Evolutionary conservation across 208 protist genomes (phyloP).

Genomic region (Crithidia brevicula): DNA sequence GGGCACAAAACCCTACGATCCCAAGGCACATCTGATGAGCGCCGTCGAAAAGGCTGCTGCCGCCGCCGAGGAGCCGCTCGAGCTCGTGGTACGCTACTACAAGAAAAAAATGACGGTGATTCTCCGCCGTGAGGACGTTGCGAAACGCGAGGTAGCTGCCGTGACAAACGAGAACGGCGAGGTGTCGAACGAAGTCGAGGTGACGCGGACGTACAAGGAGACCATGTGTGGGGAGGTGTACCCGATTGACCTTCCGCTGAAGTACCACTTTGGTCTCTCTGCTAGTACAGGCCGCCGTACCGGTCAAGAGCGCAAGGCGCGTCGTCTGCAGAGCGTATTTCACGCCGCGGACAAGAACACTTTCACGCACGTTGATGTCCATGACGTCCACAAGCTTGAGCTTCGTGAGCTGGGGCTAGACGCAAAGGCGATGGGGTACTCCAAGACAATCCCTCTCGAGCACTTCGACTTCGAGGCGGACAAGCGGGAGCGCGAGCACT

Average conservation of each 20-base stretch:
- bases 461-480: slow-evolving; percentile 80
- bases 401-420: slow-evolving; percentile 75
- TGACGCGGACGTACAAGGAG: slow-evolving; percentile 61
- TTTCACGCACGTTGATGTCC: slow-evolving; percentile 74
- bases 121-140: slow-evolving; percentile 52
- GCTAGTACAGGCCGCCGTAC: slow-evolving; percentile 68
- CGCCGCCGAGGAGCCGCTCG: slow-evolving; percentile 67
- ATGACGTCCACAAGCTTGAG: slow-evolving; percentile 73
- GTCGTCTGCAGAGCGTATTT: slow-evolving; percentile 31
- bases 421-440: slow-evolving; percentile 76
- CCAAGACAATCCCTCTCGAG: slow-evolving; percentile 75
- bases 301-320: slow-evolving; percentile 23
- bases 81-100: slow-evolving; percentile 83
- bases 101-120: slow-evolving; percentile 61
- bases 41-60: slow-evolving; percentile 27
- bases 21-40: slow-evolving; percentile 23
- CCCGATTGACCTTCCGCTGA: slow-evolving; percentile 56
- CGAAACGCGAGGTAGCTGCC: slow-evolving; percentile 23
- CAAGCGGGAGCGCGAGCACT: slow-evolving; percentile 64
- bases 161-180: slow-evolving; percentile 19
- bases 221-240: slow-evolving; percentile 80
- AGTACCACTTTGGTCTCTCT: slow-evolving; percentile 82
- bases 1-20: slow-evolving; percentile 39
- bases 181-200: slow-evolving; percentile 35
- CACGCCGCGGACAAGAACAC: slow-evolving; percentile 32